Base-by-base conservation (phyloP, 345 rosid species). In the Brassica incana region DNA sequence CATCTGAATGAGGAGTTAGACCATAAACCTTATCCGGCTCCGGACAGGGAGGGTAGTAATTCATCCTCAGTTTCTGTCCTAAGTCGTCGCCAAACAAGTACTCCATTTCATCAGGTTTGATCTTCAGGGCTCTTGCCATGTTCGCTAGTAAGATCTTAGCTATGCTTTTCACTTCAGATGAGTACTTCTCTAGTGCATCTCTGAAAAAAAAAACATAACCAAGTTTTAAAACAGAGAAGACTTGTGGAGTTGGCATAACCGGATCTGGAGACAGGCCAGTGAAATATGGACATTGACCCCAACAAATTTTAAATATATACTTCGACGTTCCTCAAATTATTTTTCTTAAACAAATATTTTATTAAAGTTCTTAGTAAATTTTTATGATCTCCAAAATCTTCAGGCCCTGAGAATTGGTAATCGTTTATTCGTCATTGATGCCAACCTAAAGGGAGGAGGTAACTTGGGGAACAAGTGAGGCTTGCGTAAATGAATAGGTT, bases 21-120 rank as follows among this genome's bases (percentile, higher is more conserved):
- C 92, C 90, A 0, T 82, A 75, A 30, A 68, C 68, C 15, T 68
- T 8, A 9, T 83, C 77, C 0, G 72, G 77, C n/a, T 87, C 86
- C 2, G 94, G 92, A 69, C 92, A 88, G 32, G 85, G 86, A 0
- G 94, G 90, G 62, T 90, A 90, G 76, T 85, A 77, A 59, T 69
- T 69, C 62, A 68, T 5, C 35, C 80, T 69, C 0, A 69, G 33
- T 5, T 9, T 77, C 48, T 77, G 80, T 3, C 25, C 45, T 60
- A 88, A 45, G 75, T 90, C 70, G 84, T 84, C 74, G 84, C 84
- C 45, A 54, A 82, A 80, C 71, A 82, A 35, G 15, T 40, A 48
- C 4, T 58, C 52, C 70, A 88, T 85, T 15, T 90, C 92, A 38
- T 88, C 73, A 0, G 30, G 59, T 1, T 85, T 90, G 87, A 92